These are phyloP conservation scores for Yamadazyma insecticola DNA, from an alignment of 805 yeast species.

Conservation along the genomic window DNA sequence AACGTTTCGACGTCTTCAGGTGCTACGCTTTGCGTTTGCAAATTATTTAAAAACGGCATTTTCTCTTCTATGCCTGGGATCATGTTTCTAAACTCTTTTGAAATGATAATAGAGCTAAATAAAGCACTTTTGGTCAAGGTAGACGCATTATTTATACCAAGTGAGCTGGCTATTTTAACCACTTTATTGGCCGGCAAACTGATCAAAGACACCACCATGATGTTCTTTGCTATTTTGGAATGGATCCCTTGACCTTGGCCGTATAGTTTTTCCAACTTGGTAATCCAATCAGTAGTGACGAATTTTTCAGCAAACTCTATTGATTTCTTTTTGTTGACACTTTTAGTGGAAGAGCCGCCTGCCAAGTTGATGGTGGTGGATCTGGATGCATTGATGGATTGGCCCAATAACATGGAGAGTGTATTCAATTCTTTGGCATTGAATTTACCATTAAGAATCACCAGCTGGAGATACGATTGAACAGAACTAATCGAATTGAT, in stretches of 20 bases:
- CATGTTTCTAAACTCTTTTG: conserved; percentile 40
- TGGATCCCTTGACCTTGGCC: conserved; percentile 53
- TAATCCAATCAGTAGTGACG: conserved; percentile 54
- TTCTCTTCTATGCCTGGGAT: conserved; percentile 51
- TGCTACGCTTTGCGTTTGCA: conserved; percentile 8
- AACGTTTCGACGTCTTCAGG: conserved; percentile 8
- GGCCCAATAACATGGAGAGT: conserved; percentile 46
- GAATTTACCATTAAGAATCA: conserved; percentile 47
- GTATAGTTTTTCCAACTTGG: conserved; percentile 52
- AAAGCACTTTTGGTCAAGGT: conserved; percentile 50
- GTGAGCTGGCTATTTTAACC: conserved; percentile 34
- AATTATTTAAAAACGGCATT: conserved; percentile 40
- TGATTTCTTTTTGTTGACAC: conserved; percentile 22
- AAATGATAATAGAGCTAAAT: conserved; percentile 49
- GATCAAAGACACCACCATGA: conserved; percentile 50
- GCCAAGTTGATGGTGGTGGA: conserved; percentile 11
- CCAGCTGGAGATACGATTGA: conserved; percentile 48
- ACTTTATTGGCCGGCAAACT: conserved; percentile 43
- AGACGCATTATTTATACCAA: conserved; percentile 41
- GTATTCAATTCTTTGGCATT: conserved; percentile 40
- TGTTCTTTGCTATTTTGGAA: conserved; percentile 40
- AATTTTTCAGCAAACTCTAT: conserved; percentile 49
- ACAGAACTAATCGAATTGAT: conserved; percentile 40
- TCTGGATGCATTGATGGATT: conserved; percentile 16
- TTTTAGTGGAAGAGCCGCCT: conserved; percentile 7